These are phyloP conservation scores for Ascocoryne sarcoides DNA, from an alignment of 2,329 filamentous ascomycete genomes.

Conservation along the genomic window DNA sequence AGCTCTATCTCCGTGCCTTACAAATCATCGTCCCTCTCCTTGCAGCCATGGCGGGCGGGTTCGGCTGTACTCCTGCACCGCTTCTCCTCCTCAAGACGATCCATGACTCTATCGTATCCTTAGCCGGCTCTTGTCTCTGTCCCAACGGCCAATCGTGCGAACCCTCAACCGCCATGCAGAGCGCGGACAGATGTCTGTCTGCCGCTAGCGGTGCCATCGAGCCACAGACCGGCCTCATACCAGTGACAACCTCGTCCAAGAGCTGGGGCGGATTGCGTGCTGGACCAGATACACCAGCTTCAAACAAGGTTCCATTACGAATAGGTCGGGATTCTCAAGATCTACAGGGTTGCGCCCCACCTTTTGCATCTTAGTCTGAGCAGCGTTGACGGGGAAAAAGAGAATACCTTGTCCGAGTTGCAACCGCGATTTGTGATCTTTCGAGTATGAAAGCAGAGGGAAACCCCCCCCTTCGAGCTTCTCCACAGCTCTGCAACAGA, in stretches of 20 bases:
- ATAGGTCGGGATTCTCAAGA: slow-evolving; percentile 3
- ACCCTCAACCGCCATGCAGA: not conserved
- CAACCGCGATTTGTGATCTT: slow-evolving; percentile 2
- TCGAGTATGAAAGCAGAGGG: slow-evolving; percentile 6
- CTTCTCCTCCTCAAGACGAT: too few relatives aligned
- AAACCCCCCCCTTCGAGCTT: slow-evolving; percentile 5
- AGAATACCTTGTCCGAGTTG: slow-evolving; percentile 12
- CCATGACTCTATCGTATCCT: slow-evolving; percentile 6
- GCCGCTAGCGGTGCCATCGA: not conserved
- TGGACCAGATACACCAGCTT: slow-evolving; percentile 7
- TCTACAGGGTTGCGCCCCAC: slow-evolving; percentile 10
- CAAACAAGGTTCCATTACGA: slow-evolving; percentile 1
- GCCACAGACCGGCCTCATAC: not conserved
- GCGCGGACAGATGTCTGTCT: not conserved
- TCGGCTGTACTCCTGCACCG: too few relatives aligned
- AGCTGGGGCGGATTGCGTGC: slow-evolving; percentile 5
- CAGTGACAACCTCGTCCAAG: not conserved
- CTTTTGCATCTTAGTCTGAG: slow-evolving; percentile 6
- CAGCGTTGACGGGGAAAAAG: not conserved
- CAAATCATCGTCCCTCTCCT: too few relatives aligned
- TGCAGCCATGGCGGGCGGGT: too few relatives aligned
- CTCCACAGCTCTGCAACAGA: slow-evolving; percentile 19
- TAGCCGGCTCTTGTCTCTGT: slow-evolving; percentile 1
- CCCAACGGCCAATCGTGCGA: not conserved
- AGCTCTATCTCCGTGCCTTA: too few relatives aligned